These are phyloP conservation scores for Multifurca ochricompacta DNA, from an alignment of 768 basidiomycete species.

Conservation along the genomic window DNA sequence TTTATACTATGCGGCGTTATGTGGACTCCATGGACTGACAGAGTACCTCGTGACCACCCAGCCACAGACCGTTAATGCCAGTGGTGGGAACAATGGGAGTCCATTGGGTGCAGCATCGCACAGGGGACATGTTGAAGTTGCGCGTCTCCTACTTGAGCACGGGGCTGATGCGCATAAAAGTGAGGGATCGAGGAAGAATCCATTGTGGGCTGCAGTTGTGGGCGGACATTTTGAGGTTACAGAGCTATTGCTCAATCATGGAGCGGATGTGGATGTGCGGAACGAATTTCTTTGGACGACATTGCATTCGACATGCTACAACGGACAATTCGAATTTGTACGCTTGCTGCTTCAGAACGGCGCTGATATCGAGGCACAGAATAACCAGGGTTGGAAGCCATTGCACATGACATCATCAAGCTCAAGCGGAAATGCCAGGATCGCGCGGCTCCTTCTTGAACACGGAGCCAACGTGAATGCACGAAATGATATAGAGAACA, in stretches of 20 bases:
- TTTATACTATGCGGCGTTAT: neutral
- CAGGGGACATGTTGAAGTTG: neutral
- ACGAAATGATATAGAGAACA: neutral
- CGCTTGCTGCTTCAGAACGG: neutral
- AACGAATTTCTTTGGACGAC: neutral
- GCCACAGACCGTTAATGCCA: neutral
- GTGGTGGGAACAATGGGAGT: neutral
- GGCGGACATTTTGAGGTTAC: neutral
- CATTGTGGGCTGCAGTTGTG: neutral
- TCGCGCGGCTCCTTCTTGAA: neutral
- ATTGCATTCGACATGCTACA: neutral
- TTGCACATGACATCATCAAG: too few relatives aligned
- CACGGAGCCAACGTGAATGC: neutral
- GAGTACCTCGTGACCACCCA: neutral
- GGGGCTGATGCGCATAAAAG: neutral
- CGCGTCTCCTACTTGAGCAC: neutral
- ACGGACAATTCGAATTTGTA: neutral
- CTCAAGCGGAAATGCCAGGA: too few relatives aligned
- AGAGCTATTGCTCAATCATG: neutral
- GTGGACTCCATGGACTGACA: neutral
- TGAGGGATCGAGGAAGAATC: neutral
- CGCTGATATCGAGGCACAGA: neutral
- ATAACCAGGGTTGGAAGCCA: too few relatives aligned
- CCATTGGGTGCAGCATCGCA: neutral
- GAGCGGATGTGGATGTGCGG: neutral